These are phyloP conservation scores for Fusarium austroafricanum DNA, from an alignment of 2,329 filamentous ascomycete genomes.

Conservation along the genomic window DNA sequence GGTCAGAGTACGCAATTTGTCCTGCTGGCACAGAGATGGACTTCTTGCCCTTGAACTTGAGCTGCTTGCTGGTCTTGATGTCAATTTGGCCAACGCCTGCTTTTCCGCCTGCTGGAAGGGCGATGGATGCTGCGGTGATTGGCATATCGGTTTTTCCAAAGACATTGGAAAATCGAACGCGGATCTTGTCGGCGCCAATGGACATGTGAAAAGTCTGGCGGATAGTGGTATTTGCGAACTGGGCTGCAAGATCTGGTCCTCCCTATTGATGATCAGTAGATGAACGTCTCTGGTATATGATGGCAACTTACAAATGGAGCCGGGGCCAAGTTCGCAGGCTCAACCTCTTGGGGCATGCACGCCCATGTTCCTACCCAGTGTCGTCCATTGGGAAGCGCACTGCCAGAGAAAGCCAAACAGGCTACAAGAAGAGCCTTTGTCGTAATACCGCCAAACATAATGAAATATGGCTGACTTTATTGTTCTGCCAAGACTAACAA, in stretches of 20 bases:
- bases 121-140: conserved; percentile 21
- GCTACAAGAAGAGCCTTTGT: conserved; percentile 14
- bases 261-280: too few relatives aligned
- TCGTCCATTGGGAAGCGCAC: conserved; percentile 2
- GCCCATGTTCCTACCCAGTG: conserved; percentile 37
- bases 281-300: too few relatives aligned
- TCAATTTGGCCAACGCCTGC: conserved; percentile 23
- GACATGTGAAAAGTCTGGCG: conserved; percentile 33
- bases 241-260: conserved; percentile 8
- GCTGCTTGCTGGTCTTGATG: not conserved
- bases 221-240: conserved; percentile 27
- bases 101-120: conserved; percentile 13
- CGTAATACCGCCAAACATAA: conserved; percentile 2
- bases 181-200: conserved; percentile 15
- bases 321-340: conserved; percentile 24
- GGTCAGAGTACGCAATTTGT: conserved; percentile 20
- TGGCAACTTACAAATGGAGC: conserved; percentile 22
- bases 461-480: not conserved
- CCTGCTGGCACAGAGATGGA: conserved; percentile 14
- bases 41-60: conserved; percentile 20
- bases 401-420: not conserved
- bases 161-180: conserved; percentile 28
- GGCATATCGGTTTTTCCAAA: conserved; percentile 29
- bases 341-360: conserved; percentile 31
- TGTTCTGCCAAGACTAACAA: not conserved